Conservation (phyloP, 2,329 filamentous ascomycete species). For the Fusarium sp. region DNA sequence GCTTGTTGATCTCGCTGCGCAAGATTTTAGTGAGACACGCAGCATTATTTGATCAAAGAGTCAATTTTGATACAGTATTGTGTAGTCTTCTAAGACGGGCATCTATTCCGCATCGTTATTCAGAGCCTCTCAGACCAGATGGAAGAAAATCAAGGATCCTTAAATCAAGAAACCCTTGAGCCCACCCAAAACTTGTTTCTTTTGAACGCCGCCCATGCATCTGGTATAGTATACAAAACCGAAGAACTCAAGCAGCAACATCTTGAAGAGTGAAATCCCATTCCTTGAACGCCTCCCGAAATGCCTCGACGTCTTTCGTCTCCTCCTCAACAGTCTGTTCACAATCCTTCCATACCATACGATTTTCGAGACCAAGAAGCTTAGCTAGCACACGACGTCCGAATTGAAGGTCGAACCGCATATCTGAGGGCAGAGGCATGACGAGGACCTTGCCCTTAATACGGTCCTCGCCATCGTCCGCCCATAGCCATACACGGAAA, state of each 20-base stretch:
- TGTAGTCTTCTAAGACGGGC: not conserved
- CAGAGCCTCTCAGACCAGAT: not conserved
- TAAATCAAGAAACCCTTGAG: slow-evolving; percentile 2
- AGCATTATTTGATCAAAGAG: not conserved
- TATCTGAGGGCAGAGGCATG: slow-evolving; percentile 76
- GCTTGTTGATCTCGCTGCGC: not conserved
- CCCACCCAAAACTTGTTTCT: slow-evolving; percentile 5
- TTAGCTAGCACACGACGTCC: slow-evolving; percentile 89
- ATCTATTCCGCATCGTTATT: not conserved
- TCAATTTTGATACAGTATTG: not conserved
- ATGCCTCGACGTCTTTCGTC: slow-evolving; percentile 78
- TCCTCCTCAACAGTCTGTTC: slow-evolving; percentile 83
- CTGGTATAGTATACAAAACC: slow-evolving; percentile 5
- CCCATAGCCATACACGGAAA: slow-evolving; percentile 87
- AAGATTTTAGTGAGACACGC: not conserved
- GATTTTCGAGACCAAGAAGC: slow-evolving; percentile 80
- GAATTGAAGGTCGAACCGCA: slow-evolving; percentile 91
- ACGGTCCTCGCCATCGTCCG: slow-evolving; percentile 63
- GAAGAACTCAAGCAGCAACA: slow-evolving; percentile 13
- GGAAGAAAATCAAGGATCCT: not conserved
- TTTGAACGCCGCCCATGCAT: slow-evolving; percentile 39
- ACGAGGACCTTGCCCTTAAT: slow-evolving; percentile 75
- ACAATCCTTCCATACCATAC: slow-evolving; percentile 89
- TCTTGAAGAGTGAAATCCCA: slow-evolving; percentile 81
- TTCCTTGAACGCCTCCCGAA: slow-evolving; percentile 83